phyloP scores from a whole-genome alignment of 305 asterid genomes.

The Lippia alba region DNA sequence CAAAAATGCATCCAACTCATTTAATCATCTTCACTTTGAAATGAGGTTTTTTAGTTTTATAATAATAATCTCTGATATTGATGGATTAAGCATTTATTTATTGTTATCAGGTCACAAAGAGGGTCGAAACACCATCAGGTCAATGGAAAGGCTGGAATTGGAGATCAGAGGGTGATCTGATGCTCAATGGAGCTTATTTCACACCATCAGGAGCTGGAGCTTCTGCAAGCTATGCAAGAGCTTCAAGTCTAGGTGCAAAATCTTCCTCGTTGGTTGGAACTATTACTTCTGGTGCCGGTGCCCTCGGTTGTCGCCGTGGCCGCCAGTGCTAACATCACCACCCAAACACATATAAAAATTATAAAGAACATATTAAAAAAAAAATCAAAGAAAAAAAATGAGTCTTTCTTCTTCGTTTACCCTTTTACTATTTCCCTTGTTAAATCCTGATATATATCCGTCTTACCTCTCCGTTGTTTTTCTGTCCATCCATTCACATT shows the following conservation, averaged over 20 bases:
- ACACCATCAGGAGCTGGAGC: conserved; percentile 94
- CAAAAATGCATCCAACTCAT: no score
- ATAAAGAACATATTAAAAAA: not conserved
- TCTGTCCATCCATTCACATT: conserved; percentile 38
- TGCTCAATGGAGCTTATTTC: conserved; percentile 95
- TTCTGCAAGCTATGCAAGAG: conserved; percentile 82
- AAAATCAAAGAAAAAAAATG: not conserved
- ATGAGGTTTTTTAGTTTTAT: not conserved
- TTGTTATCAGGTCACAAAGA: conserved; percentile 75
- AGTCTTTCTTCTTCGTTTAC: conserved; percentile 12
- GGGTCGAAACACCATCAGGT: conserved; percentile 63
- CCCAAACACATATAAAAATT: conserved; percentile 29
- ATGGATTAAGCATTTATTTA: not conserved
- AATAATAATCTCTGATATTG: not conserved
- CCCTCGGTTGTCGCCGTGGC: conserved; percentile 74
- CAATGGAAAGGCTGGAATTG: conserved; percentile 89
- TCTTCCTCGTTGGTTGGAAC: conserved; percentile 74
- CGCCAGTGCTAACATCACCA: conserved; percentile 59
- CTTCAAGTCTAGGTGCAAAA: conserved; percentile 91
- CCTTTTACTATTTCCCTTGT: conserved; percentile 11
- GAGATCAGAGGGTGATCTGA: conserved; percentile 92
- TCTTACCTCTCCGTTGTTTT: conserved; percentile 43
- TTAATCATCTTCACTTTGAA: not conserved
- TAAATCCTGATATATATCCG: conserved; percentile 10
- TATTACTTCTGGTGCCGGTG: conserved; percentile 84